These are phyloP conservation scores for Ambrosia trifida DNA, from an alignment of 129 eudicot species.

Conservation along the genomic window DNA sequence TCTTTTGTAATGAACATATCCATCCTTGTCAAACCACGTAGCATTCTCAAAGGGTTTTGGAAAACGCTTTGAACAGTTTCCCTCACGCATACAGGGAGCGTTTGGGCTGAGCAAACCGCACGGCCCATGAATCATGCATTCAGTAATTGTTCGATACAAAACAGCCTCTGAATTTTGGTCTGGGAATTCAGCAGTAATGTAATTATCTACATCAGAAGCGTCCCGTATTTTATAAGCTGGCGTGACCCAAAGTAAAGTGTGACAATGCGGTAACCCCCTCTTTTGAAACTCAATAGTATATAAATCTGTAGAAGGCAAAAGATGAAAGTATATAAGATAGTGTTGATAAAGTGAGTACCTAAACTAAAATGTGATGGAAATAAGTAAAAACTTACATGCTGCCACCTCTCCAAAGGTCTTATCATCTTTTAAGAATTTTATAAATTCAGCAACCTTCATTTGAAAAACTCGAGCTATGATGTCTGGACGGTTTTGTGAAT, in stretches of 20 bases:
- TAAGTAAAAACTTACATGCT: not conserved
- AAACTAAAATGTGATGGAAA: not conserved
- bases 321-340: not conserved
- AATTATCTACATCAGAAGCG: not conserved
- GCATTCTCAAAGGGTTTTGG: not conserved
- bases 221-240: no score
- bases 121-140: conserved; percentile 17
- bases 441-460: not conserved
- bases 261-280: not conserved
- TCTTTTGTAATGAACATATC: not conserved
- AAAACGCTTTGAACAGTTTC: not conserved
- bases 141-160: not conserved
- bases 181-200: not conserved
- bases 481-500: not conserved
- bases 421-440: not conserved
- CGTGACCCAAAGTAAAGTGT: not conserved
- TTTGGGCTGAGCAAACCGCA: not conserved
- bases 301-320: not conserved
- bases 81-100: not conserved
- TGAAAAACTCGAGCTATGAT: not conserved
- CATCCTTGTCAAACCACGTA: not conserved
- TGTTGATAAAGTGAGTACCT: no score
- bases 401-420: not conserved
- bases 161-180: not conserved
- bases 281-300: not conserved